phyloP scores from a whole-genome alignment of 768 basidiomycete species.

The Cyclocybe cylindracea region DNA sequence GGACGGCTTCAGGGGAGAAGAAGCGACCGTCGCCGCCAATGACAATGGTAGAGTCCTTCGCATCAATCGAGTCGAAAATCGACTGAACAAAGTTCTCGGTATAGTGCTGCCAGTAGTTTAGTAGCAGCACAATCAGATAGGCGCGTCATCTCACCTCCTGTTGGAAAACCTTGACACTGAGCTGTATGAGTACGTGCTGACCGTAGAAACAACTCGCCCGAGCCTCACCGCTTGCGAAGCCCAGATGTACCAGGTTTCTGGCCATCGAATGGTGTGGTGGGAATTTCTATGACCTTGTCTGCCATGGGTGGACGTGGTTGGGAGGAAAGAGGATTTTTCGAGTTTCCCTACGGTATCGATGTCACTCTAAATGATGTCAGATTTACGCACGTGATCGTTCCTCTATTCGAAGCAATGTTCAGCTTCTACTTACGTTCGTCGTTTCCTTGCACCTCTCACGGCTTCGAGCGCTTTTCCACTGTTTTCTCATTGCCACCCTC shows the following conservation, averaged over 20 bases:
- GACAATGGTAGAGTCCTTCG: constrained; percentile 81
- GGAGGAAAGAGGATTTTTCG: constrained; percentile 7
- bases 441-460: neutral
- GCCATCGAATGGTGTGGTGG: constrained; percentile 87
- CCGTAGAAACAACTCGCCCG: neutral
- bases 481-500: too few species aligned
- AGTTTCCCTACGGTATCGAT: constrained; percentile 19
- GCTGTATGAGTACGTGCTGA: constrained; percentile 17
- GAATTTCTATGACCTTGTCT: constrained; percentile 60
- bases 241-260: constrained; percentile 99
- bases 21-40: constrained; percentile 97
- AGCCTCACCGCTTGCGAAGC: constrained; percentile 83
- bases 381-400: constrained; percentile 29
- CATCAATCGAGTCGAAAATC: constrained; percentile 88
- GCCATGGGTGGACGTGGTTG: constrained; percentile 34
- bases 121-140: constrained; percentile 7
- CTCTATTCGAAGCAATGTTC: constrained; percentile 12
- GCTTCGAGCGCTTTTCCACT: too few species aligned
- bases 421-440: constrained; percentile 8
- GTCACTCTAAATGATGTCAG: constrained; percentile 30
- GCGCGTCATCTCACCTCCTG: constrained; percentile 66
- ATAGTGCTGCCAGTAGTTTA: constrained; percentile 69
- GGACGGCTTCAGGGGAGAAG: constrained; percentile 83
- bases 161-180: constrained; percentile 96
- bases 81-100: constrained; percentile 98